Evolutionary conservation across 257 asterid species (phyloP).

Genomic region (Linaria vulgaris): DNA sequence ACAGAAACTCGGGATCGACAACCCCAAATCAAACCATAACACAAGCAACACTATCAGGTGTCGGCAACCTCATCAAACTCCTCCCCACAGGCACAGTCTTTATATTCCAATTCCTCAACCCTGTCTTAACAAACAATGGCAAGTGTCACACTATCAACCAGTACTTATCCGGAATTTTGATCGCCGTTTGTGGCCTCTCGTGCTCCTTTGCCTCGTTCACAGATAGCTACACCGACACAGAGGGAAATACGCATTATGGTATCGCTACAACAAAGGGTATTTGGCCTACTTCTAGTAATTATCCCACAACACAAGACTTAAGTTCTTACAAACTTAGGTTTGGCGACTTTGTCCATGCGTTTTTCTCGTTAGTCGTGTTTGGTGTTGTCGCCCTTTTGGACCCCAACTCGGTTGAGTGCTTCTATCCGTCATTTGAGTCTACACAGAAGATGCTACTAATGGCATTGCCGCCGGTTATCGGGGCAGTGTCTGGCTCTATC

Average conservation of each 20-base stretch:
- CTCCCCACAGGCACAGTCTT: conserved; percentile 77
- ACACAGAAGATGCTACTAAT: conserved; percentile 52
- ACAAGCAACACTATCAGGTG: conserved; percentile 42
- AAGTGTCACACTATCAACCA: conserved; percentile 50
- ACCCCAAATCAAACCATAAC: conserved; percentile 23
- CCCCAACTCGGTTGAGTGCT: conserved; percentile 56
- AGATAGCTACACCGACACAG: conserved; percentile 61
- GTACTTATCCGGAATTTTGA: conserved; percentile 48
- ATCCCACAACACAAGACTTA: conserved; percentile 31
- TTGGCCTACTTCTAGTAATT: conserved; percentile 45
- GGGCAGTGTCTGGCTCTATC: conserved; percentile 46
- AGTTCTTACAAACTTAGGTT: conserved; percentile 45
- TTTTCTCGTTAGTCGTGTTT: conserved; percentile 52
- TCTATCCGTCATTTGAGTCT: conserved; percentile 60
- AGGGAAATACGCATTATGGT: conserved; percentile 57
- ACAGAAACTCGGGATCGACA: conserved; percentile 19
- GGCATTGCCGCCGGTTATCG: conserved; percentile 66
- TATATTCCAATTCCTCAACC: conserved; percentile 71
- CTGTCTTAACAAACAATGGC: conserved; percentile 77
- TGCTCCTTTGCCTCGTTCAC: conserved; percentile 76
- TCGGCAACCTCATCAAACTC: conserved; percentile 66
- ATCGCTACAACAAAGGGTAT: conserved; percentile 68
- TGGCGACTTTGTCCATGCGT: conserved; percentile 70
- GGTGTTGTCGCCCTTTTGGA: conserved; percentile 62
- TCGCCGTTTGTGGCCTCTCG: conserved; percentile 45